These are phyloP conservation scores for Knoxdaviesia capensis DNA, from an alignment of 2,329 filamentous ascomycete genomes.

Conservation along the genomic window DNA sequence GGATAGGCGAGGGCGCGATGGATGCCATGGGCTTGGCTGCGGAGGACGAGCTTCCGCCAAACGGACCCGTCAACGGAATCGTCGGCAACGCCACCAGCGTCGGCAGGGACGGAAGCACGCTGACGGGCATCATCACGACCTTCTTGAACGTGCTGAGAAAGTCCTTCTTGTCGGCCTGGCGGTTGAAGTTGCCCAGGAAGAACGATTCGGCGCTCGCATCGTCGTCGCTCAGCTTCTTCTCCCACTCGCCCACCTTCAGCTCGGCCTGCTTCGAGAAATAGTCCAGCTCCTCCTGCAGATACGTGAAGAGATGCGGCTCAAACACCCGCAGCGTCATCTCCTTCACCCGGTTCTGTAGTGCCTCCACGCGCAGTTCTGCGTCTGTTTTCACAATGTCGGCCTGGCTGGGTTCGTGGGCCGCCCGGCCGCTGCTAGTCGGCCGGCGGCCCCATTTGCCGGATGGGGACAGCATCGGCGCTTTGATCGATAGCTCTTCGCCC, in stretches of 20 bases:
- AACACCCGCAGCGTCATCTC: slow-evolving; percentile 54
- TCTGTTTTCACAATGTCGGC: background rate
- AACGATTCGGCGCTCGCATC: slow-evolving; percentile 82
- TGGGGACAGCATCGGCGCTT: too few species aligned
- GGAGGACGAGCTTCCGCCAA: too few species aligned
- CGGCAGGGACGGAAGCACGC: slow-evolving; percentile 55
- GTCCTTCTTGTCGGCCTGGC: slow-evolving; percentile 89
- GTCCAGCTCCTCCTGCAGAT: slow-evolving; percentile 78
- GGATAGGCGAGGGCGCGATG: background rate
- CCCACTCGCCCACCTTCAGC: slow-evolving; percentile 64
- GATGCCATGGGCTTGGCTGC: too few species aligned
- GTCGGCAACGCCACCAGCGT: slow-evolving; percentile 4
- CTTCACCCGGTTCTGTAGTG: slow-evolving; percentile 31
- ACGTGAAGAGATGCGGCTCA: slow-evolving; percentile 83
- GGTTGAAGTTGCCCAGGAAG: slow-evolving; percentile 87
- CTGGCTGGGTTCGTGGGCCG: background rate
- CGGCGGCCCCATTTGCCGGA: too few species aligned
- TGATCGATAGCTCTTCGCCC: slow-evolving; percentile 23
- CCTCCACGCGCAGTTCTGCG: background rate
- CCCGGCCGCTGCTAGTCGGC: too few species aligned
- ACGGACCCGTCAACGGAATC: too few species aligned
- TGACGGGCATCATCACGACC: slow-evolving; percentile 97
- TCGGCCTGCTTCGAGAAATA: slow-evolving; percentile 64
- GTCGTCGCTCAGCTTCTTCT: slow-evolving; percentile 77
- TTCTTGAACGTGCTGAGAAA: slow-evolving; percentile 95